Evolutionary conservation across 2,329 filamentous ascomycete species (phyloP).

Genomic region (Pseudogymnoascus sp.): DNA sequence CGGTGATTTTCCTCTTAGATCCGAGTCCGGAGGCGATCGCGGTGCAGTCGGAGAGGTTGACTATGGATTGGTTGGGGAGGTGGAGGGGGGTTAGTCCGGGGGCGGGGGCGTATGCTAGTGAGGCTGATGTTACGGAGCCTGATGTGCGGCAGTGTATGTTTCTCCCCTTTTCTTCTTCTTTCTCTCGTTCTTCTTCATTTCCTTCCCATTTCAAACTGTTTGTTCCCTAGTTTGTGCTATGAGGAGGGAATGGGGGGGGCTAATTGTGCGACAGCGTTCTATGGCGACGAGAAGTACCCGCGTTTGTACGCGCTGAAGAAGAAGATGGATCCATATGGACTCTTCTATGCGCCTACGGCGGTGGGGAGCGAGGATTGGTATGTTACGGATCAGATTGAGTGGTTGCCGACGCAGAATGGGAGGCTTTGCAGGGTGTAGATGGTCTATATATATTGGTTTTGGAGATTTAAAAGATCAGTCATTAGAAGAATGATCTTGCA

Average conservation of each 20-base stretch:
- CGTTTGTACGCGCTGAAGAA: constrained; percentile 37
- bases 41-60: constrained; percentile 30
- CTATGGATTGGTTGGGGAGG: constrained; percentile 15
- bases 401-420: constrained; percentile 16
- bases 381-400: constrained; percentile 23
- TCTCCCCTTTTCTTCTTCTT: not conserved
- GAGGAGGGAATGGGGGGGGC: not conserved
- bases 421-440: constrained; percentile 16
- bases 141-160: constrained; percentile 25
- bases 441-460: not conserved
- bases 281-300: constrained; percentile 25
- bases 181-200: too few relatives aligned
- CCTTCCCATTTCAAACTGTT: too few relatives aligned
- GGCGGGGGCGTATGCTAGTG: constrained; percentile 39
- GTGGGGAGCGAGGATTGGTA: constrained; percentile 18
- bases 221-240: too few relatives aligned
- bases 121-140: constrained; percentile 38
- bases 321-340: constrained; percentile 35
- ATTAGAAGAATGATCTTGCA: too few relatives aligned
- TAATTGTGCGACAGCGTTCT: not conserved
- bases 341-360: constrained; percentile 29
- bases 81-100: constrained; percentile 17
- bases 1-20: constrained; percentile 31
- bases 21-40: constrained; percentile 29
- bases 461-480: not conserved